phyloP scores from a whole-genome alignment of 192 early-diverging fungal species.

The Linnemannia schmuckeri region DNA sequence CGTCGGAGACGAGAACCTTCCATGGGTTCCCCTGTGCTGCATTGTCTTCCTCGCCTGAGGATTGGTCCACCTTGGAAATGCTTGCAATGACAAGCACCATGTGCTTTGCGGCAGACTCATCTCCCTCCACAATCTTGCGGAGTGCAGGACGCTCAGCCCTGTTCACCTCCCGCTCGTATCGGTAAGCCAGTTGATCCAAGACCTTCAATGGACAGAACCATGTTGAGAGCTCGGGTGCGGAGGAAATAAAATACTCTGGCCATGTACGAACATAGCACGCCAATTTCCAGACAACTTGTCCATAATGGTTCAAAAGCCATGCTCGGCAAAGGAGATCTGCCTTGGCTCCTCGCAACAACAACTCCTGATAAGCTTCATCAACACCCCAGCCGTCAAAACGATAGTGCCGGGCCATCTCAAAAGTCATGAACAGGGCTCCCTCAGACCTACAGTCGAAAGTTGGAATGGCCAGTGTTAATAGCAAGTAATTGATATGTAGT shows the following conservation, averaged over 20 bases:
- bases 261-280: conserved; percentile 70
- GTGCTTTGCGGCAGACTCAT: conserved; percentile 63
- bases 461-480: neutral
- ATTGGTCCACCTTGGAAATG: conserved; percentile 36
- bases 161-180: conserved; percentile 80
- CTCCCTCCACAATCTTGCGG: conserved; percentile 75
- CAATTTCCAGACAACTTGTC: conserved; percentile 80
- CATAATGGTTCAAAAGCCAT: conserved; percentile 79
- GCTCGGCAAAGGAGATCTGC: conserved; percentile 32
- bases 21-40: neutral
- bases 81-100: conserved; percentile 76
- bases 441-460: conserved; percentile 23
- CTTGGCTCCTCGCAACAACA: conserved; percentile 60
- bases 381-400: conserved; percentile 63
- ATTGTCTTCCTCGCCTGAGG: neutral
- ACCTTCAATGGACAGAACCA: conserved; percentile 63
- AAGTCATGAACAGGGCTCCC: conserved; percentile 47
- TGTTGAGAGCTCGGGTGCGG: neutral
- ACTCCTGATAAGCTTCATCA: conserved; percentile 55
- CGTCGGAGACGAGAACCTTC: conserved; percentile 72
- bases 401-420: conserved; percentile 34
- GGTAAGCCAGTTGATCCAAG: conserved; percentile 64
- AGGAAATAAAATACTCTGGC: conserved; percentile 50
- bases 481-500: neutral
- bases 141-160: conserved; percentile 70